Percentiles rank a stretch among this genome's conserved stretches.
Evolutionary conservation across 352 stramenopile species (phyloP).

Genomic region (Globisporangium emineosum): DNA sequence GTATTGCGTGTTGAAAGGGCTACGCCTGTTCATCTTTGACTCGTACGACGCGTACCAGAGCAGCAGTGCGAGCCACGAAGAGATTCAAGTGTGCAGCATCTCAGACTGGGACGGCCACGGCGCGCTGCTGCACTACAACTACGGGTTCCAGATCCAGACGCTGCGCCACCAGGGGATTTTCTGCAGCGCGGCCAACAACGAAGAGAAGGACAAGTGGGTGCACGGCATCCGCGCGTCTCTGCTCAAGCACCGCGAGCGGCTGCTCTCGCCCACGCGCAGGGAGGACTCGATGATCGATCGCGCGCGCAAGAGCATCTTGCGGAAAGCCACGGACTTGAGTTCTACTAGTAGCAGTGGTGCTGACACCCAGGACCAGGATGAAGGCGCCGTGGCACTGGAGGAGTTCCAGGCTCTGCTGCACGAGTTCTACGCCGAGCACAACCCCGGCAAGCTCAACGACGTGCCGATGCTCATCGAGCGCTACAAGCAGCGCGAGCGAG

Average conservation of each 20-base stretch:
- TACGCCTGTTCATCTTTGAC: slow-evolving; percentile 42
- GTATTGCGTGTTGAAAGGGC: slow-evolving; percentile 45
- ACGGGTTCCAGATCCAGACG: slow-evolving; percentile 72
- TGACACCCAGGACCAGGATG: neutral
- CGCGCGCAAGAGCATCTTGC: slow-evolving; percentile 15
- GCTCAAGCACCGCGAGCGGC: slow-evolving; percentile 31
- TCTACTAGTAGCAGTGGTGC: too few species aligned
- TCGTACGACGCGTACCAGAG: slow-evolving; percentile 36
- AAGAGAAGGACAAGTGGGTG: slow-evolving; percentile 68
- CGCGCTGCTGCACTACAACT: slow-evolving; percentile 61
- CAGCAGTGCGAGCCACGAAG: slow-evolving; percentile 14
- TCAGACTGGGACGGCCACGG: slow-evolving; percentile 66
- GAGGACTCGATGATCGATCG: slow-evolving; percentile 29
- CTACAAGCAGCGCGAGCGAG: slow-evolving; percentile 46
- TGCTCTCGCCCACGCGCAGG: slow-evolving; percentile 22
- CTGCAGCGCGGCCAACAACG: slow-evolving; percentile 57
- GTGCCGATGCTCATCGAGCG: slow-evolving; percentile 50
- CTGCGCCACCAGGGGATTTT: slow-evolving; percentile 47
- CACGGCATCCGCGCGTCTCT: slow-evolving; percentile 53
- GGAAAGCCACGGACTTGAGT: slow-evolving; percentile 3
- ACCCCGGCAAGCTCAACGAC: slow-evolving; percentile 55
- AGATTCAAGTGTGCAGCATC: slow-evolving; percentile 37
- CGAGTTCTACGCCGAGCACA: slow-evolving; percentile 55
- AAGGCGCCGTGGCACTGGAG: slow-evolving; percentile 2
- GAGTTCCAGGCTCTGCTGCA: slow-evolving; percentile 39